Evolutionary conservation across 2,329 filamentous ascomycete genomes (phyloP), one percentile per base, ranked within the genome.

Genomic region (Pseudogymnoascus sp.): DNA sequence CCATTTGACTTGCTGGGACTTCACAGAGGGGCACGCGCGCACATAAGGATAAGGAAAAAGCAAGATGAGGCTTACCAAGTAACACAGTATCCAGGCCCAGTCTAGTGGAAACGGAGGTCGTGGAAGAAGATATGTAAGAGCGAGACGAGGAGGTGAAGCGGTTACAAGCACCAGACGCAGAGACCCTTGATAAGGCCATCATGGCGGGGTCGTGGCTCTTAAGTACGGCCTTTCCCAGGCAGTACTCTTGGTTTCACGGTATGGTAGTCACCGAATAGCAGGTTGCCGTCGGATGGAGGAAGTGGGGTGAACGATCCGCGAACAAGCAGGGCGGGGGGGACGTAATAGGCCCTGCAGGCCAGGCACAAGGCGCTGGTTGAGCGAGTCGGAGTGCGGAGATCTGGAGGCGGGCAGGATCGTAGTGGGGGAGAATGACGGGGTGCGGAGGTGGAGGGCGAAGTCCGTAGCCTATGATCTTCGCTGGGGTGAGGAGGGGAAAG

Each of bases 381-480:
- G 22, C 41, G 41, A 50, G 41, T 50, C 41, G 41, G 41, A 50
- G 41, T 50, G 41, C 41, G 41, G 41, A 50, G 41, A 50, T 47
- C 41, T 50, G 41, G 41, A 50, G 41, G 41, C 41, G 41, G 41
- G 41, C 41, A 50, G 41, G 47, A 71, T 70, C 38, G 69, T 59
- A 8, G 72, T 70, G 5, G 69, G 68, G 20, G 65, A 65, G 7
- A 72, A 66, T 2, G 72, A 72, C 67, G 68, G 68, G 59, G 67
- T 67, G 58, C 18, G 22, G 50, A 59, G 18, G 53, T 37, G 30
- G 60, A 58, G 20, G 60, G 20, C 22, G 35, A 28, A 30, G 38
- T 71, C 60, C 41, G 67, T 30, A 50, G 41, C 41, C 41, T 50
- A 50, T 50, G 41, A 50, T 50, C 41, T 50, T 30, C 41, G 41